Evolutionary conservation across 2,329 filamentous ascomycete genomes (phyloP).

Genomic region (Rhinocladiella mackenziei): DNA sequence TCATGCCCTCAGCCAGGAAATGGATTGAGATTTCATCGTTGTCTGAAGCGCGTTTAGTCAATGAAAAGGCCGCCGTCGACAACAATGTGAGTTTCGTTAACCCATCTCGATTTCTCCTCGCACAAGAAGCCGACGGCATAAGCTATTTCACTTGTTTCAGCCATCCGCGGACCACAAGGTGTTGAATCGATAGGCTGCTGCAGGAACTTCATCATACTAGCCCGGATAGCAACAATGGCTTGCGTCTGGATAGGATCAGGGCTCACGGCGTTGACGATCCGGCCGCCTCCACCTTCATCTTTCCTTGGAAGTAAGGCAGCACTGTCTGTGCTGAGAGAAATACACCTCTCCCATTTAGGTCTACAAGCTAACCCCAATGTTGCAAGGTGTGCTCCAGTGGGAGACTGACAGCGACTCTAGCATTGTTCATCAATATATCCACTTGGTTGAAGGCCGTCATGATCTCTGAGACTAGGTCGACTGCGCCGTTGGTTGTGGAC

Average conservation of each 20-base stretch:
- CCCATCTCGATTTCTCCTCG: slow-evolving; percentile 45
- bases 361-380: slow-evolving; percentile 44
- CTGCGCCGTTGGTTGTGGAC: slow-evolving; percentile 5
- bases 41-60: neutral
- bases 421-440: slow-evolving; percentile 14
- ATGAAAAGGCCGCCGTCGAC: slow-evolving; percentile 36
- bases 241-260: slow-evolving; percentile 30
- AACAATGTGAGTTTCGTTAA: slow-evolving; percentile 43
- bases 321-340: slow-evolving; percentile 40
- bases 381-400: slow-evolving; percentile 37
- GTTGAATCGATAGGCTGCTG: slow-evolving; percentile 45
- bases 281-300: slow-evolving; percentile 28
- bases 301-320: slow-evolving; percentile 32
- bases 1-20: no score
- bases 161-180: slow-evolving; percentile 44
- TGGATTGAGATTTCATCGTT: neutral
- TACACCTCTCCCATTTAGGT: slow-evolving; percentile 46
- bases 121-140: slow-evolving; percentile 46
- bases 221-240: slow-evolving; percentile 36
- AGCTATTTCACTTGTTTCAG: slow-evolving; percentile 45
- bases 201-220: slow-evolving; percentile 41
- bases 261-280: slow-evolving; percentile 36
- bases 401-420: slow-evolving; percentile 6
- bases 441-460: neutral
- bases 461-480: slow-evolving; percentile 2